Conservation (phyloP, 352 stramenopile genomes). For the Phytophthora tubulina region DNA sequence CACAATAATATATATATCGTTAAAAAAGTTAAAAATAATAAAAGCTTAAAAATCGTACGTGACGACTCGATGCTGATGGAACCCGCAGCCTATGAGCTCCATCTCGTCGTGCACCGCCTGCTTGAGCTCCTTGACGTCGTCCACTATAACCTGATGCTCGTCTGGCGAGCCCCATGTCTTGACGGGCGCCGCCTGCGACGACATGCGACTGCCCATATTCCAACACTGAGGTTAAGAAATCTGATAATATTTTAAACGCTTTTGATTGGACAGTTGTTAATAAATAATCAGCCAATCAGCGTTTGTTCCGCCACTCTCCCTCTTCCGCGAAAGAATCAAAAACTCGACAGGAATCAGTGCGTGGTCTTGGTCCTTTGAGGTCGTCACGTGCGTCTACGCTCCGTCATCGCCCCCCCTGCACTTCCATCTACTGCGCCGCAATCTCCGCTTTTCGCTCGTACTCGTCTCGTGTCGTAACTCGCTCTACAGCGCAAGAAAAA, state of each 20-base stretch:
- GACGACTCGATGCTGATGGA: conserved; percentile 75
- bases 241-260: no score
- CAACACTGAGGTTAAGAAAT: background rate
- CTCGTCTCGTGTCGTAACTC: conserved; percentile 32
- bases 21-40: conserved; percentile 14
- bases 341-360: conserved; percentile 22
- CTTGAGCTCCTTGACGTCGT: conserved; percentile 71
- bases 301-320: conserved; percentile 13
- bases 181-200: conserved; percentile 20
- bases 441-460: conserved; percentile 5
- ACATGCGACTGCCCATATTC: conserved; percentile 22
- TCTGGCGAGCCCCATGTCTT: conserved; percentile 41
- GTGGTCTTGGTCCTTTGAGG: background rate
- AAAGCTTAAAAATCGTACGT: conserved; percentile 52
- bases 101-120: conserved; percentile 81
- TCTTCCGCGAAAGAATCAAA: conserved; percentile 1
- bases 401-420: background rate
- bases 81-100: conserved; percentile 76
- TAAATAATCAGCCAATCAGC: no score
- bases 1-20: conserved; percentile 47
- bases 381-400: conserved; percentile 12
- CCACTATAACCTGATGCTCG: conserved; percentile 46
- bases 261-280: no score
- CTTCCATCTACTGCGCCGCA: conserved; percentile 8
- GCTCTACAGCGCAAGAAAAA: conserved; percentile 23